Evolutionary conservation across 2,329 filamentous ascomycete species (phyloP), one percentile per base, ranked within the genome.

Genomic region (Penicillium sp.): DNA sequence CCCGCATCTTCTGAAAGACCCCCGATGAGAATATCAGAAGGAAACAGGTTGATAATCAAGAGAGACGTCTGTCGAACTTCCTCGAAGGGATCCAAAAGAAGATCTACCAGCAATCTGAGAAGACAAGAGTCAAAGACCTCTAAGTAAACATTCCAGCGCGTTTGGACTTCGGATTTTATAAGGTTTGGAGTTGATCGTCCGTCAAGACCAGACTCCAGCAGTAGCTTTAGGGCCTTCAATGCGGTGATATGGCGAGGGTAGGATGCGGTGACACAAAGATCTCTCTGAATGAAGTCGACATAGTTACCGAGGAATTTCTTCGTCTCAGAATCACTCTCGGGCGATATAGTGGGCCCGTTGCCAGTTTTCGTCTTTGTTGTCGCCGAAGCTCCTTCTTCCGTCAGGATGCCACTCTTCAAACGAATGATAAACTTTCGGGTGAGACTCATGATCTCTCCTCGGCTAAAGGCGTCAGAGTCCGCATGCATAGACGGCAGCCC

Each of bases 171-270:
- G 13, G 78, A 75, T 58, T 82, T 85, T 0, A 77, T 78, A 14
- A 78, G 72, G 23, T 69, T 62, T 1, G 69, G 57, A 3, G 74
- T 69, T 19, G 83, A 72, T 6, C 71, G 69, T 9, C 78, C 68
- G 60, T 89, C 88, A n/a, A 89, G 77, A 27, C 89, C 89, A 43
- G 89, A 85, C 57, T 84, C 84, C 6, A 92, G 74, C n/a, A 93
- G 77, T 52, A 88, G 81, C 0, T 79, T 79, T 27, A 93, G 75
- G 1, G 89, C 86, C 67, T 88, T 92, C 5, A 98, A 74, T 2
- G 91, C 87, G 2, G 90, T 90, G 47, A 93, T 90, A 65, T 96
- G 93, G 7, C 92, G 85, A 70, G 96, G 93, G 69, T 98, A 99
- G 11, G 93, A 95, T 16, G 91, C 87, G 1, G 89, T 93, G 2